Conservation (phyloP, 257 asterid species). For the Solanum sejunctum region DNA sequence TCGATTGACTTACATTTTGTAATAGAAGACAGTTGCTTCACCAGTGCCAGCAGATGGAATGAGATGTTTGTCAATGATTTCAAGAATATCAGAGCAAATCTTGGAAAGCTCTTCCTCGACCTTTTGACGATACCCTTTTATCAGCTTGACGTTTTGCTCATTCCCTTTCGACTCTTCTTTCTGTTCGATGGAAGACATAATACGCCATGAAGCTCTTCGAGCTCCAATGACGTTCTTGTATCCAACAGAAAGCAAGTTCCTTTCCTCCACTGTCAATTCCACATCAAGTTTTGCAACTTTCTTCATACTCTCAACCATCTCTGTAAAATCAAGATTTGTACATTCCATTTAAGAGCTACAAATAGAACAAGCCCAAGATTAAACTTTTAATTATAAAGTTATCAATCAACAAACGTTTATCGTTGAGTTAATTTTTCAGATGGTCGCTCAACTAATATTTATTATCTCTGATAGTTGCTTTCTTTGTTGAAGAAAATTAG, state of each 20-base stretch:
- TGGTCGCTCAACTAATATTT: neutral
- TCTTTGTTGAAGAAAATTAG: too few species aligned
- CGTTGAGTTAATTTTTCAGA: neutral
- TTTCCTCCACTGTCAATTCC: constrained; percentile 79
- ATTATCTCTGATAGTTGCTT: neutral
- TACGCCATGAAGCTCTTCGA: constrained; percentile 92
- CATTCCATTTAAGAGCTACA: neutral
- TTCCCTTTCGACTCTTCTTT: constrained; percentile 85
- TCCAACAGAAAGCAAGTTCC: constrained; percentile 93
- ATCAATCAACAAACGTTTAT: neutral
- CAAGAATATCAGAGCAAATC: constrained; percentile 74
- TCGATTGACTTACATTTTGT: constrained; percentile 56
- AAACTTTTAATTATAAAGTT: neutral
- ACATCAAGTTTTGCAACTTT: constrained; percentile 66
- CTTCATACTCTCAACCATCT: constrained; percentile 91
- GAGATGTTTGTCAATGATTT: constrained; percentile 64
- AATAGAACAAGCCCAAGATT: neutral
- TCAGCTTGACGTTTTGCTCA: constrained; percentile 58
- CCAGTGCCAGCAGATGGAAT: constrained; percentile 71
- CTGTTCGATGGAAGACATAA: constrained; percentile 90
- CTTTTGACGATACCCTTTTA: constrained; percentile 58
- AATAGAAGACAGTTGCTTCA: constrained; percentile 88
- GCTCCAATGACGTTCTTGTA: constrained; percentile 98
- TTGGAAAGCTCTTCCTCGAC: constrained; percentile 84
- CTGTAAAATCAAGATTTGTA: constrained; percentile 11